A percentile compares a stretch with the other conserved stretches of the same genome.
phyloP scores from a whole-genome alignment of 805 yeast species.

The Lachancea lanzarotensis region DNA sequence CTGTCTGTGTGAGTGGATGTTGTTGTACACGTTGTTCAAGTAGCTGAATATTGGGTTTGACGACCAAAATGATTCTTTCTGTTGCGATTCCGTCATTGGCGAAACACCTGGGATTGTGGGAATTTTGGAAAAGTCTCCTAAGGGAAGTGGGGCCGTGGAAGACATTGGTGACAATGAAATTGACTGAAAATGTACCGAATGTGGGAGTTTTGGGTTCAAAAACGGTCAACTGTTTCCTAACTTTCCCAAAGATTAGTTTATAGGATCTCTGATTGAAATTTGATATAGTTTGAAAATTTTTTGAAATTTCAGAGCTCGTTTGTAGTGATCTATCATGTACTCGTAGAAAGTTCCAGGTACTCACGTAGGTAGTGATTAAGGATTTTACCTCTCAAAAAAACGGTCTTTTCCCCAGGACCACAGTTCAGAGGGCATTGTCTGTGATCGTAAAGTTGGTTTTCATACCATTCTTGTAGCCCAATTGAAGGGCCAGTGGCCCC shows the following conservation, averaged over 20 bases:
- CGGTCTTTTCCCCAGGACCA: too few relatives aligned
- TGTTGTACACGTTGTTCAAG: constrained; percentile 66
- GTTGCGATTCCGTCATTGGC: constrained; percentile 45
- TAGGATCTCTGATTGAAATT: background rate
- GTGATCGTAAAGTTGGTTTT: too few relatives aligned
- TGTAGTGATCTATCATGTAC: too few relatives aligned
- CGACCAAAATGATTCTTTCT: constrained; percentile 56
- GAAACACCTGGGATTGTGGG: constrained; percentile 55
- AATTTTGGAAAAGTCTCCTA: constrained; percentile 56
- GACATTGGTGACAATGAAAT: constrained; percentile 4
- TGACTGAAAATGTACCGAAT: background rate
- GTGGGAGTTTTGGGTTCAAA: background rate
- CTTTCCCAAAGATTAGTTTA: too few relatives aligned
- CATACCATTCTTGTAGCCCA: too few relatives aligned
- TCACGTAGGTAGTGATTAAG: too few relatives aligned
- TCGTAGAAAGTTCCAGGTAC: background rate
- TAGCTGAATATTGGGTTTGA: constrained; percentile 78
- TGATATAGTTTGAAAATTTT: background rate
- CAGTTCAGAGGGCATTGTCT: too few relatives aligned
- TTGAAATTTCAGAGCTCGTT: background rate
- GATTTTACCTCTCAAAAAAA: too few relatives aligned
- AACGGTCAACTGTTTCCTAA: constrained; percentile 3
- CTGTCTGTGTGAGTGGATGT: constrained; percentile 69
- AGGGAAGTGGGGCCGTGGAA: constrained; percentile 37
- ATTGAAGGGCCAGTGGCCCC: too few relatives aligned